Evolutionary conservation across 73 alveolate genomes (phyloP).

Genomic region (Paramecium octaurelia): DNA sequence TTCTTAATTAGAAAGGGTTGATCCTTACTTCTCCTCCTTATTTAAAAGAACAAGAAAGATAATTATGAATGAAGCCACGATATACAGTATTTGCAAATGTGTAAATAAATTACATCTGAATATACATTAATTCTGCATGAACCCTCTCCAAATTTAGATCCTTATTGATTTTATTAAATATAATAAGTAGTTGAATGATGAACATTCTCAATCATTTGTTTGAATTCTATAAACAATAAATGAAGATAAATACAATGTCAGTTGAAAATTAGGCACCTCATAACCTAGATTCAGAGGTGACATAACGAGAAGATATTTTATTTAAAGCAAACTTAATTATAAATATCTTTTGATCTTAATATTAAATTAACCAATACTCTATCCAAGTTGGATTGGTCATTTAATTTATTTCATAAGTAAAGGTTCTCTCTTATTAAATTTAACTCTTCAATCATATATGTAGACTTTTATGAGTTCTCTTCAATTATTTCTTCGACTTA

Average conservation of each 20-base stretch:
- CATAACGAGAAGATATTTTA: neutral
- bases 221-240: neutral
- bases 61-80: neutral
- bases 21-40: neutral
- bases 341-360: neutral
- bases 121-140: neutral
- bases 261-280: neutral
- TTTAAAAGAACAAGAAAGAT: neutral
- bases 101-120: neutral
- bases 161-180: neutral
- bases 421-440: neutral
- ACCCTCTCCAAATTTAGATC: neutral
- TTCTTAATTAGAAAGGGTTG: neutral
- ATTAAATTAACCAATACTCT: neutral
- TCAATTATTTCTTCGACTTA: neutral
- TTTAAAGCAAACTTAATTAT: neutral
- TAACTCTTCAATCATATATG: neutral
- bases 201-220: neutral
- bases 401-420: neutral
- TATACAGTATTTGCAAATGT: neutral
- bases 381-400: neutral
- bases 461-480: neutral
- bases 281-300: neutral
- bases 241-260: neutral
- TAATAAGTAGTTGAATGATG: neutral